Conservation (phyloP, 176 grass and related monocot genomes). For the Aegilops sharonensis region DNA sequence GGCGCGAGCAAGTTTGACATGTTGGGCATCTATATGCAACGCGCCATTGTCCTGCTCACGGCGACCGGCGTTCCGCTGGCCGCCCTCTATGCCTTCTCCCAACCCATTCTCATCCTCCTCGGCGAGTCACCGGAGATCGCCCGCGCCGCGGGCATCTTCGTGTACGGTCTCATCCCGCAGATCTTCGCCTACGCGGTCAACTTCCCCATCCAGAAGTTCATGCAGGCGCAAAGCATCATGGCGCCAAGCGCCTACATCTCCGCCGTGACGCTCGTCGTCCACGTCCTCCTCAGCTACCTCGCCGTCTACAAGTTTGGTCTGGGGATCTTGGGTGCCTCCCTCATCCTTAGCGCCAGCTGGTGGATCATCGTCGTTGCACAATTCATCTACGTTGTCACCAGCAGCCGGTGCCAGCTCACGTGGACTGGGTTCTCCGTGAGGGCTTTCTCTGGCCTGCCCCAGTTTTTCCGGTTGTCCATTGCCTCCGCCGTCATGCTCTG, state of each 20-base stretch:
- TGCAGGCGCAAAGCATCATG: constrained; percentile 84
- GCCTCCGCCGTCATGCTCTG: constrained; percentile 81
- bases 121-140: constrained; percentile 66
- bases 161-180: constrained; percentile 80
- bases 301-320: constrained; percentile 32
- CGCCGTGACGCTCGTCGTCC: constrained; percentile 10
- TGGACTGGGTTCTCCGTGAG: constrained; percentile 59
- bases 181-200: constrained; percentile 77
- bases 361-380: constrained; percentile 49
- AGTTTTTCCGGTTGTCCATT: constrained; percentile 43
- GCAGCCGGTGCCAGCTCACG: constrained; percentile 28
- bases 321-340: constrained; percentile 57
- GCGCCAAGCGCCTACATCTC: constrained; percentile 75
- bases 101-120: constrained; percentile 50
- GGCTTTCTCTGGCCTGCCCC: constrained; percentile 41
- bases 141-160: constrained; percentile 52
- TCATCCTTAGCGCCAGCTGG: constrained; percentile 53
- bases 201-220: constrained; percentile 84
- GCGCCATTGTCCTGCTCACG: constrained; percentile 53
- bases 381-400: constrained; percentile 51
- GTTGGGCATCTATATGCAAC: constrained; percentile 69
- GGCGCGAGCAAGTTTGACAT: constrained; percentile 65
- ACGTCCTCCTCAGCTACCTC: constrained; percentile 42
- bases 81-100: constrained; percentile 45
- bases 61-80: constrained; percentile 40